Evolutionary conservation across 345 rosid genomes (phyloP).

Genomic region (Nephelium lappaceum): DNA sequence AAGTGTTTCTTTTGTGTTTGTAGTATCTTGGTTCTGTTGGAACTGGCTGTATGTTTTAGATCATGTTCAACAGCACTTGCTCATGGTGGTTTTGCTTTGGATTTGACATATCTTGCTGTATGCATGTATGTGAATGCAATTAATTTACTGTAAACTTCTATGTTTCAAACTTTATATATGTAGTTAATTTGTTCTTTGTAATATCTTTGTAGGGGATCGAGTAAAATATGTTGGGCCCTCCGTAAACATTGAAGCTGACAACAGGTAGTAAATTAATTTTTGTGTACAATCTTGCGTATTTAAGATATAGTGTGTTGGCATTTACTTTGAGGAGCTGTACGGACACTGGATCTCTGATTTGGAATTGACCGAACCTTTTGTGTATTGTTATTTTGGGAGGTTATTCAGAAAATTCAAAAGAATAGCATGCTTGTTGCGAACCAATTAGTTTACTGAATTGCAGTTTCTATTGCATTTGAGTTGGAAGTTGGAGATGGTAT

Average conservation of each 20-base stretch:
- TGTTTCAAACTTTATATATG: not conserved
- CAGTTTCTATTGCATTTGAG: not conserved
- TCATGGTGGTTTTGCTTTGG: not conserved
- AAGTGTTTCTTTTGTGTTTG: not conserved
- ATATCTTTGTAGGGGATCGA: constrained; percentile 69
- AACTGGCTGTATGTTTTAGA: not conserved
- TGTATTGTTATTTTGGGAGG: not conserved
- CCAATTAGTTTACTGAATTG: not conserved
- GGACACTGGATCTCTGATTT: not conserved
- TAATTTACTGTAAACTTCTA: not conserved
- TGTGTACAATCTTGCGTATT: not conserved
- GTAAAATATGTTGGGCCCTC: constrained; percentile 83
- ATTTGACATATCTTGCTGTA: not conserved
- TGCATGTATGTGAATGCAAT: not conserved
- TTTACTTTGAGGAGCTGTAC: not conserved
- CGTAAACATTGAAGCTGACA: constrained; percentile 50
- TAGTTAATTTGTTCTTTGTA: constrained; percentile 1
- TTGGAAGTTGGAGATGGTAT: constrained; percentile 1
- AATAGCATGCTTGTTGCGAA: not conserved
- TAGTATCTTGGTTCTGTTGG: not conserved
- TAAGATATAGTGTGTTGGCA: constrained; percentile 2
- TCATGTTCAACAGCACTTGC: not conserved
- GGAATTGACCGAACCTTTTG: not conserved
- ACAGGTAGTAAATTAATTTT: constrained; percentile 53
- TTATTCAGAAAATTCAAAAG: not conserved